phyloP scores from a whole-genome alignment of 441 rosid genomes.

The Eruca vesicaria region DNA sequence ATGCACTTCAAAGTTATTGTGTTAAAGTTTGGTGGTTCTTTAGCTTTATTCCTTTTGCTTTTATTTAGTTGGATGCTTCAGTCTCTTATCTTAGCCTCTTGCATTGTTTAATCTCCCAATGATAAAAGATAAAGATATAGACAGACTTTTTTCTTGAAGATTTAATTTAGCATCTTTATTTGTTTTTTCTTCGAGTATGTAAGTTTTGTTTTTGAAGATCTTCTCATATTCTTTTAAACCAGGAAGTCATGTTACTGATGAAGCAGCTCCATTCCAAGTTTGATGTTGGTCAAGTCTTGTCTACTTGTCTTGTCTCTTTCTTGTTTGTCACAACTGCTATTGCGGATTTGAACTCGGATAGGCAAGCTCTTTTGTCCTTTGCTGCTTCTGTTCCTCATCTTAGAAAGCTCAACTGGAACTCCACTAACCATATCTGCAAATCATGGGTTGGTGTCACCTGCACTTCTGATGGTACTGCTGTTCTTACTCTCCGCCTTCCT shows the following conservation, averaged over 20 bases:
- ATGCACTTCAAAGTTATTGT: slow-evolving; percentile 37
- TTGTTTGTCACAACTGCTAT: slow-evolving; percentile 31
- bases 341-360: slow-evolving; percentile 57
- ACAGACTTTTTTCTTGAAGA: slow-evolving; percentile 16
- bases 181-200: slow-evolving; percentile 1
- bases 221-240: slow-evolving; percentile 35
- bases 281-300: slow-evolving; percentile 20
- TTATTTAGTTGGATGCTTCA: slow-evolving; percentile 29
- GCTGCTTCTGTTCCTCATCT: slow-evolving; percentile 47
- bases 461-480: slow-evolving; percentile 39
- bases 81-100: slow-evolving; percentile 26
- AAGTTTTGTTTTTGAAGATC: not conserved
- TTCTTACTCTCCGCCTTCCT: slow-evolving; percentile 53
- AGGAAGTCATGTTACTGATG: slow-evolving; percentile 36
- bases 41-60: slow-evolving; percentile 41
- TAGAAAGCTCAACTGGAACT: slow-evolving; percentile 53
- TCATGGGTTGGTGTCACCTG: slow-evolving; percentile 66
- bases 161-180: slow-evolving; percentile 16
- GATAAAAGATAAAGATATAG: slow-evolving; percentile 29
- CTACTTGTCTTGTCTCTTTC: slow-evolving; percentile 23
- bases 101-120: slow-evolving; percentile 30
- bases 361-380: slow-evolving; percentile 61
- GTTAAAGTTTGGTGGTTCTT: slow-evolving; percentile 31
- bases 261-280: slow-evolving; percentile 23
- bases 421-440: slow-evolving; percentile 47